Evolutionary conservation across 306 rosid genomes (phyloP), one percentile per base, ranked within the genome.

Genomic region (Cercis canadensis): DNA sequence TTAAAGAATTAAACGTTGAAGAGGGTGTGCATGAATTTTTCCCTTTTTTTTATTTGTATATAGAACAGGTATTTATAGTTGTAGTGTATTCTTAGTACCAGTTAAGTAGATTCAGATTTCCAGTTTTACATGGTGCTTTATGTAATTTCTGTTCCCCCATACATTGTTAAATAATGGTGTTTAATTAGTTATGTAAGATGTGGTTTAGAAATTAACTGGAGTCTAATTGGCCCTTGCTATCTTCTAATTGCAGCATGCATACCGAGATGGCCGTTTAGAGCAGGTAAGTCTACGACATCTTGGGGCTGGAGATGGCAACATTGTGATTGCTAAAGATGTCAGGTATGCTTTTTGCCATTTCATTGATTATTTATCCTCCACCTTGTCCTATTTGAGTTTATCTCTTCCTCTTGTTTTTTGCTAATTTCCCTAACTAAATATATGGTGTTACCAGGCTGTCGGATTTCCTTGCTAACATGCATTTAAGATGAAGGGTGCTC

Each of bases 271-370:
- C 57, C 79, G 83, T 60, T 81, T 86, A 62, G 99, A 95, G 82
- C 86, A 91, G 83, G 92, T 85, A 32, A 90, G 65, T 57, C 66
- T 95, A 72, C 87, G 97, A 45, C 97, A 89, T 81, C 89, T 95
- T 60, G 97, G 96, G 63, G 90, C 92, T 62, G 91, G 87, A 69
- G 97, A 95, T 73, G 99, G 99, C 9, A 72, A 76, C 46, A 63
- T 88, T 4, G 89, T 95, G 72, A 95, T 95, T 78, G 96, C 99
- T 36, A 87, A 88, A 75, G 80, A 91, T 69, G 69, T 91, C 67
- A 94, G 96, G 99, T 94, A 13, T 76, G 70, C 58, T 52, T 31
- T 77, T 43, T 70, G 33, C 59, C 60, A 31, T 17, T 68, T 44
- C 36, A 39, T 70, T 43, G 43, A 15, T 47, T 57, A 14, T 67